Percentiles rank a stretch among this genome's conserved stretches.
Conservation (phyloP, 495 filamentous ascomycete genomes). For the Paragyromitra xinjiangensis region DNA sequence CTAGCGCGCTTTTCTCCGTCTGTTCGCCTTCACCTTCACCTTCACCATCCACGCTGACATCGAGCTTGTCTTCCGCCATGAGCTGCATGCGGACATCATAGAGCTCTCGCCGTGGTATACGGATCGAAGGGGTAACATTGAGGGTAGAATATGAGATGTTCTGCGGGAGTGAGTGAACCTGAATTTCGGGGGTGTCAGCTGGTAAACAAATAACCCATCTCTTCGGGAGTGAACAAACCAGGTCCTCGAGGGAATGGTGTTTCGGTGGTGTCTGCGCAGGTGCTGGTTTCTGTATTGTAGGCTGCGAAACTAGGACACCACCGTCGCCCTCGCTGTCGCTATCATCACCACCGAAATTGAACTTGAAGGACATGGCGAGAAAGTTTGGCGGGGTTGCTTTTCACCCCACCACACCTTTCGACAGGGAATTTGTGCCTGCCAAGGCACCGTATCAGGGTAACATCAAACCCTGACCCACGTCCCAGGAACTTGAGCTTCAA, state of each 20-base stretch:
- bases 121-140: constrained; percentile 55
- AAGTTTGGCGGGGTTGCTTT: constrained; percentile 12
- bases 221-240: constrained; percentile 24
- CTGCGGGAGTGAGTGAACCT: constrained; percentile 44
- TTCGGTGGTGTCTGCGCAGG: constrained; percentile 18
- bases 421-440: constrained; percentile 10
- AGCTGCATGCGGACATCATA: constrained; percentile 94
- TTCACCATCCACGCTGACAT: constrained; percentile 59
- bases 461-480: constrained; percentile 8
- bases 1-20: constrained; percentile 19
- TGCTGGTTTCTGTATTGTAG: neutral
- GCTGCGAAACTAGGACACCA: neutral
- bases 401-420: neutral
- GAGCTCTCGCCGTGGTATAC: constrained; percentile 82
- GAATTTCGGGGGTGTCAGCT: neutral
- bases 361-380: constrained; percentile 46
- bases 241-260: constrained; percentile 40
- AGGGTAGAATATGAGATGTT: constrained; percentile 55
- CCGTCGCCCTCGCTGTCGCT: constrained; percentile 23
- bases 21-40: neutral
- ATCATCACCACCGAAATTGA: constrained; percentile 48
- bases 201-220: neutral
- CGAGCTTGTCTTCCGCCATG: constrained; percentile 73
- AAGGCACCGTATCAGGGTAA: constrained; percentile 11
- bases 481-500: constrained; percentile 7